These are phyloP conservation scores for Colletotrichum destructivum DNA, from an alignment of 2,329 filamentous ascomycete genomes.

Conservation along the genomic window DNA sequence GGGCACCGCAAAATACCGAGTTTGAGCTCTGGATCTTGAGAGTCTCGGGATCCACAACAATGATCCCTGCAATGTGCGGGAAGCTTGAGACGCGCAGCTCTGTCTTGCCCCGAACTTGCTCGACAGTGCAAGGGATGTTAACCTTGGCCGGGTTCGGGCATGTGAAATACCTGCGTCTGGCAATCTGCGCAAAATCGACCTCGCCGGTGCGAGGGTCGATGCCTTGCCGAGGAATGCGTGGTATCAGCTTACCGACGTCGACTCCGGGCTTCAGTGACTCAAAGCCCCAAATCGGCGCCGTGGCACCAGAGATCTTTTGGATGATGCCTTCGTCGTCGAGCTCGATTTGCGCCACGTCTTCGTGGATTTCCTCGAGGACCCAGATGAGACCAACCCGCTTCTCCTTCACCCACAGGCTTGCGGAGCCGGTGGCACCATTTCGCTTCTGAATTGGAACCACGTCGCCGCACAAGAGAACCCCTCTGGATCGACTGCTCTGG, in stretches of 20 bases:
- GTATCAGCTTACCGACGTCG: constrained; percentile 84
- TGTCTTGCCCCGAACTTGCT: constrained; percentile 77
- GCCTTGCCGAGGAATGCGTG: constrained; percentile 83
- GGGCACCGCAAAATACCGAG: constrained; percentile 90
- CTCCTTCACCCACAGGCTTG: constrained; percentile 98
- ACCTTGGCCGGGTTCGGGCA: constrained; percentile 83
- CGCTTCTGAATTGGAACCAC: constrained; percentile 98
- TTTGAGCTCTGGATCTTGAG: constrained; percentile 93
- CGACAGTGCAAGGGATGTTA: constrained; percentile 87
- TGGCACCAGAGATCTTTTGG: constrained; percentile 79
- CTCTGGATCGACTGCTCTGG: constrained; percentile 82
- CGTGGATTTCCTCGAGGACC: constrained; percentile 97
- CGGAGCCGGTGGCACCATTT: constrained; percentile 91
- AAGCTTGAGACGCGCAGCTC: constrained; percentile 92
- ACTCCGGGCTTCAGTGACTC: constrained; percentile 77
- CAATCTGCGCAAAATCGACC: constrained; percentile 83
- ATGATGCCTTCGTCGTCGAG: constrained; percentile 86
- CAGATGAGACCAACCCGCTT: constrained; percentile 95
- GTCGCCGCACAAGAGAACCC: constrained; percentile 93
- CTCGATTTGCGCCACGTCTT: constrained; percentile 85
- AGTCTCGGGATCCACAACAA: constrained; percentile 86
- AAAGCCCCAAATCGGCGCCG: constrained; percentile 88
- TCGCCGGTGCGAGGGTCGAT: constrained; percentile 79
- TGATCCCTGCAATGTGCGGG: constrained; percentile 96
- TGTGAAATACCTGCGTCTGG: constrained; percentile 84